Base-by-base conservation (phyloP, 2,329 filamentous ascomycete genomes). In the Harringtonia lauricola region DNA sequence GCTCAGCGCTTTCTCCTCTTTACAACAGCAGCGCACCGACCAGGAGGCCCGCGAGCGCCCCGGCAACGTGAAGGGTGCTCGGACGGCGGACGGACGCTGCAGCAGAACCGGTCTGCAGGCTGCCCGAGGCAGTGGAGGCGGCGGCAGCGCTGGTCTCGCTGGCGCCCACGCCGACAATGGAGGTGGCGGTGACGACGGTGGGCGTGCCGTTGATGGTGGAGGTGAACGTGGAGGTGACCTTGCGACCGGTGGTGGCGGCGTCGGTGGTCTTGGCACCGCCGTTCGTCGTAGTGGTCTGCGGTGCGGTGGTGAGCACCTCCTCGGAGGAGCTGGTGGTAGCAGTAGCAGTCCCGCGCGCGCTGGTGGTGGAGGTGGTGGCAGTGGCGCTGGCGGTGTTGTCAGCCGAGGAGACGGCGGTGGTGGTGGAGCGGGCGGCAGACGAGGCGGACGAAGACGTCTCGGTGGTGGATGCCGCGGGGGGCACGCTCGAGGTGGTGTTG, bases 131-230 rank as follows among this genome's bases (percentile, higher is more conserved):
- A 4, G 48, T 59, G 9, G 60, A 57, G 5, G 62, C 59, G 42
- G 39, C 57, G 8, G 55, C 55, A 3, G 54, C 56, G 3, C 21
- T 42, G 28, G 42, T 42, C 60, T 17, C 52, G 38, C 24, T 43
- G 2, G 67, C 64, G 12, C 64, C 59, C 33, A 68, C 64, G 19
- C 60, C 64, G 3, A 74, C 70, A 53, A 61, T 69, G 1, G 68
- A 70, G 2, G 70, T 74, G n/a, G 63, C 63, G 12, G 70, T 73
- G 39, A 72, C 57, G 13, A 66, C 62, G 3, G 64, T 64, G 42
- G 67, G 58, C 28, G 60, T 64, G 22, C 71, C 71, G 39, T 70
- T 57, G 30, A 65, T 55, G 8, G 69, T 71, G 8, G 66, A 67
- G n/a, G 70, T 74, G 47, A 59, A 57, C 0, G 66, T 69, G 21